Evolutionary conservation across 805 yeast genomes (phyloP).

Genomic region (Candida nemodendra): DNA sequence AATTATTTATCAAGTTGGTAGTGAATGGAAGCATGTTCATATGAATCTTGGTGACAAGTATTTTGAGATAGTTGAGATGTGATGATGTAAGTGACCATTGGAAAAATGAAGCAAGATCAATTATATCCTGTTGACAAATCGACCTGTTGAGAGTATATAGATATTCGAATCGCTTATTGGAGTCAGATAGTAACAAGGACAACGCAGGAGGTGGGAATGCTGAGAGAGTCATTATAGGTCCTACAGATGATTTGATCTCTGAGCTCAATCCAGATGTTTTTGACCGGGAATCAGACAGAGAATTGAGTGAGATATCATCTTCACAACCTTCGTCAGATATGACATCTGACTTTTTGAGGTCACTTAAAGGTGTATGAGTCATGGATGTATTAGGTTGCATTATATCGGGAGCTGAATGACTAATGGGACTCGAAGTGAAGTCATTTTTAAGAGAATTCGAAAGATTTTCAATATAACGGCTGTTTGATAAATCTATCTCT

Average conservation of each 20-base stretch:
- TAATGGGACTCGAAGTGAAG: slow-evolving; percentile 11
- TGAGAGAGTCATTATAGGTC: slow-evolving; percentile 4
- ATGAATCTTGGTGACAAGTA: slow-evolving; percentile 35
- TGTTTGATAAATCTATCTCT: slow-evolving; percentile 14
- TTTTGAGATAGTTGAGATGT: slow-evolving; percentile 33
- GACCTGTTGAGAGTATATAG: slow-evolving; percentile 29
- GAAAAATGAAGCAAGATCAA: slow-evolving; percentile 30
- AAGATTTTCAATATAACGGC: slow-evolving; percentile 23
- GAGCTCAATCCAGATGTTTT: slow-evolving; percentile 1
- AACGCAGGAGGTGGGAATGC: slow-evolving; percentile 28
- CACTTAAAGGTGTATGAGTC: background rate
- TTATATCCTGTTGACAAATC: slow-evolving; percentile 24
- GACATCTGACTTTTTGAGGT: slow-evolving; percentile 1
- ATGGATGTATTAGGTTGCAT: background rate
- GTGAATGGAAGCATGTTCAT: slow-evolving; percentile 36
- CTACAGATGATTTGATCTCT: slow-evolving; percentile 3
- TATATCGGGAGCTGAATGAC: background rate
- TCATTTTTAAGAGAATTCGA: slow-evolving; percentile 23
- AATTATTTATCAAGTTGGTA: slow-evolving; percentile 32
- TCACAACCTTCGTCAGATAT: slow-evolving; percentile 6
- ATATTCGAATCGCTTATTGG: slow-evolving; percentile 27
- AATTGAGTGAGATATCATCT: background rate
- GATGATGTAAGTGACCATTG: slow-evolving; percentile 31
- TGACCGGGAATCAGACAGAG: no score
- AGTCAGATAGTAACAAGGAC: slow-evolving; percentile 11